phyloP scores from a whole-genome alignment of 768 basidiomycete genomes.

The Tricholomella constricta region DNA sequence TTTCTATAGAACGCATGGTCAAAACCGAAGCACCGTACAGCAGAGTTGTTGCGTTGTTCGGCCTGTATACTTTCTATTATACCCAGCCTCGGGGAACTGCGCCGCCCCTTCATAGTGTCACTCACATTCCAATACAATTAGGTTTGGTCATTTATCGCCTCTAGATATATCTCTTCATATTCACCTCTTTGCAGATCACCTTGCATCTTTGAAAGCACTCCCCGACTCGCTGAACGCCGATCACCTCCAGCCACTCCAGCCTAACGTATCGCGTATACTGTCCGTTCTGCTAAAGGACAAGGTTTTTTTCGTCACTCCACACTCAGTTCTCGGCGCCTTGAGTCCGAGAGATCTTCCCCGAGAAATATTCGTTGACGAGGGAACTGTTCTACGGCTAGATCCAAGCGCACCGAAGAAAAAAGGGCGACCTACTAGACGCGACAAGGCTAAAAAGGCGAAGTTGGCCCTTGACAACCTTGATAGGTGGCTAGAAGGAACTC shows the following conservation, averaged over 20 bases:
- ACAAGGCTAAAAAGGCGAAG: slow-evolving; percentile 56
- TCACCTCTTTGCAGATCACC: slow-evolving; percentile 50
- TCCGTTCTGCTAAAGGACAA: slow-evolving; percentile 46
- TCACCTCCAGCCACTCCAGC: slow-evolving; percentile 46
- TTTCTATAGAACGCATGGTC: slow-evolving; percentile 51
- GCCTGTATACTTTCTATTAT: slow-evolving; percentile 66
- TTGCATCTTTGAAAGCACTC: slow-evolving; percentile 48
- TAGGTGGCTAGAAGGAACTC: slow-evolving; percentile 46
- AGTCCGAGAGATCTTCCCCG: slow-evolving; percentile 71
- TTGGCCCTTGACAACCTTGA: slow-evolving; percentile 50
- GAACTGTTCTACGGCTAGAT: slow-evolving; percentile 24
- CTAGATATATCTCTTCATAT: neutral
- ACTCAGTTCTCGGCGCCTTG: slow-evolving; percentile 46
- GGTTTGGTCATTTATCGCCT: slow-evolving; percentile 39
- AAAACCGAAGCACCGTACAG: slow-evolving; percentile 52
- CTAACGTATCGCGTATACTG: slow-evolving; percentile 52
- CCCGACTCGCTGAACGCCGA: slow-evolving; percentile 45
- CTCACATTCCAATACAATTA: slow-evolving; percentile 61
- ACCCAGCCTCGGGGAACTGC: slow-evolving; percentile 63
- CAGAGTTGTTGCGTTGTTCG: slow-evolving; percentile 66
- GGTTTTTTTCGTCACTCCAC: slow-evolving; percentile 64
- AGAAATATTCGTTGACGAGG: slow-evolving; percentile 57
- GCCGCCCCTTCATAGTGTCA: slow-evolving; percentile 50
- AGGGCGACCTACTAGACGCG: slow-evolving; percentile 65
- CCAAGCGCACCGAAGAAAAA: slow-evolving; percentile 45